Conservation (phyloP, 495 filamentous ascomycete genomes). For the Melanomma pulvis-pyrius region DNA sequence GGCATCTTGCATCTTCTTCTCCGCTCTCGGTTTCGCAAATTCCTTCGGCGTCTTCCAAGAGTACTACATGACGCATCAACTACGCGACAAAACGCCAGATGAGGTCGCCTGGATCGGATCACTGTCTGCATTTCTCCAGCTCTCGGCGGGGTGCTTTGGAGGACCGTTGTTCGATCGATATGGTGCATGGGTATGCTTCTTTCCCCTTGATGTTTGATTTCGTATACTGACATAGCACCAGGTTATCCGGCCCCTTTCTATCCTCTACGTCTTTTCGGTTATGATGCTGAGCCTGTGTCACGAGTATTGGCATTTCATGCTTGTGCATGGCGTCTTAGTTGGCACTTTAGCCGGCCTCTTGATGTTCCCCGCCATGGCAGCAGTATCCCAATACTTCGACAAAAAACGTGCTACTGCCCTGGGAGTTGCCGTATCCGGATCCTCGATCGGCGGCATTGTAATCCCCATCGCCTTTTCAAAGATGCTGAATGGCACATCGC, state of each 20-base stretch:
- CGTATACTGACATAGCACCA: slow-evolving; percentile 53
- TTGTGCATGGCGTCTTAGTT: slow-evolving; percentile 61
- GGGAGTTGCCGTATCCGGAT: slow-evolving; percentile 59
- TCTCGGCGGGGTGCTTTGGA: slow-evolving; percentile 50
- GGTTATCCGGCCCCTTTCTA: slow-evolving; percentile 41
- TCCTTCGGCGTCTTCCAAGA: slow-evolving; percentile 65
- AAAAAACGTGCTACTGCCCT: slow-evolving; percentile 57
- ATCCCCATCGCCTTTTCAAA: slow-evolving; percentile 40
- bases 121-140: slow-evolving; percentile 52
- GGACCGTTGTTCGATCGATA: slow-evolving; percentile 59
- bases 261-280: slow-evolving; percentile 47
- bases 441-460: slow-evolving; percentile 47
- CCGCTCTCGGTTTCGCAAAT: slow-evolving; percentile 63
- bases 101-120: slow-evolving; percentile 66
- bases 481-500: slow-evolving; percentile 31
- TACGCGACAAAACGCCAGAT: slow-evolving; percentile 52
- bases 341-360: slow-evolving; percentile 56
- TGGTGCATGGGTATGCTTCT: slow-evolving; percentile 47
- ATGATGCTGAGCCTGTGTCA: slow-evolving; percentile 64
- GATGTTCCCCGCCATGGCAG: slow-evolving; percentile 55
- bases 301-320: slow-evolving; percentile 62
- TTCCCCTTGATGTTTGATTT: slow-evolving; percentile 50
- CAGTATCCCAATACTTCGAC: slow-evolving; percentile 59
- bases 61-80: slow-evolving; percentile 59
- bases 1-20: slow-evolving; percentile 51